Percentiles rank a stretch among this genome's conserved stretches.
phyloP scores from a whole-genome alignment of 78 protist species.

The Speleostelium caveatum region DNA sequence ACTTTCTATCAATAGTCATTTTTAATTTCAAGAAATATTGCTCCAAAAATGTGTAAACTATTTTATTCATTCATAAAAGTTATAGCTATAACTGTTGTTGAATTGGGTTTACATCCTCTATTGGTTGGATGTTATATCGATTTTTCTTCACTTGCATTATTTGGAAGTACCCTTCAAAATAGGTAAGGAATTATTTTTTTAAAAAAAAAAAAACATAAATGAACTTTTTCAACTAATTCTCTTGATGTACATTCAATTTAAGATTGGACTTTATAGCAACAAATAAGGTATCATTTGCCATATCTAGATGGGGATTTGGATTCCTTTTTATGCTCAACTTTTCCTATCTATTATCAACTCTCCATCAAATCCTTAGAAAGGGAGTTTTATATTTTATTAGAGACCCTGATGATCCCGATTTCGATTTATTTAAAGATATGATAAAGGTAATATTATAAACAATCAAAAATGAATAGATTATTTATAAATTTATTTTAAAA shows the following conservation, averaged over 20 bases:
- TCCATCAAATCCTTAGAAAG: slow-evolving; percentile 45
- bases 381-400: slow-evolving; percentile 32
- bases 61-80: slow-evolving; percentile 55
- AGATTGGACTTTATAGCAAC: neutral
- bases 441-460: slow-evolving; percentile 2
- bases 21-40: slow-evolving; percentile 15
- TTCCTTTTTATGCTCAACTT: slow-evolving; percentile 29
- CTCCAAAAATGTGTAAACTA: slow-evolving; percentile 7
- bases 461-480: no score
- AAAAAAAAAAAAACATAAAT: no score
- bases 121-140: slow-evolving; percentile 40
- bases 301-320: slow-evolving; percentile 62
- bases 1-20: slow-evolving; percentile 25
- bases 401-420: slow-evolving; percentile 40
- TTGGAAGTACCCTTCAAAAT: slow-evolving; percentile 32
- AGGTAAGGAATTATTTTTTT: neutral
- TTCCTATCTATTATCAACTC: neutral
- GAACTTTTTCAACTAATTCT: neutral
- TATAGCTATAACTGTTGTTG: slow-evolving; percentile 1
- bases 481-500: neutral
- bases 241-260: no score
- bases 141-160: slow-evolving; percentile 21
- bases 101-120: slow-evolving; percentile 27
- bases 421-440: slow-evolving; percentile 13
- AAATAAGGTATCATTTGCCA: slow-evolving; percentile 19